Conservation (phyloP, 805 yeast species). For the Candida odintsovae region DNA sequence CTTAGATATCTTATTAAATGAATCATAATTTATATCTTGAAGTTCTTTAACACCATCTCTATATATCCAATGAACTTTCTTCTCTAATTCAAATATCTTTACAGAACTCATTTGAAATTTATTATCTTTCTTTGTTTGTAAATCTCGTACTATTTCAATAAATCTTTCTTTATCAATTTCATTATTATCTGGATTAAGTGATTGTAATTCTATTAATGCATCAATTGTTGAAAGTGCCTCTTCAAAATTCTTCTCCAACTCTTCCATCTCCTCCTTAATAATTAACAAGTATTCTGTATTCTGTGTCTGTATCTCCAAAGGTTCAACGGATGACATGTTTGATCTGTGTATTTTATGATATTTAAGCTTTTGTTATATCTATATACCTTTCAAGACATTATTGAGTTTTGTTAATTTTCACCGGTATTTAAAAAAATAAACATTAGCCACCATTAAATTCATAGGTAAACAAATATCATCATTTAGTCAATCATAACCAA, state of each 20-base stretch:
- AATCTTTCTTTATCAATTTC: slow-evolving; percentile 4
- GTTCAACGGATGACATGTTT: not conserved
- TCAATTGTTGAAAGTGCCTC: slow-evolving; percentile 9
- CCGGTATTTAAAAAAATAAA: not conserved
- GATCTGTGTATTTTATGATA: not conserved
- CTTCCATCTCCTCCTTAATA: slow-evolving; percentile 8
- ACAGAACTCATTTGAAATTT: not conserved
- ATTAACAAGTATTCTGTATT: slow-evolving; percentile 1
- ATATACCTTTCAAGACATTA: no score
- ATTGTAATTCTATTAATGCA: slow-evolving; percentile 12
- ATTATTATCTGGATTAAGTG: slow-evolving; percentile 8
- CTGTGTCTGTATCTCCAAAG: not conserved
- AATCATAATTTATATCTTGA: slow-evolving; percentile 1
- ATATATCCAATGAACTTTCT: slow-evolving; percentile 8
- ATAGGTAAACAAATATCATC: not conserved
- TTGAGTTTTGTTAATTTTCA: not conserved
- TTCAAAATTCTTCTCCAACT: slow-evolving; percentile 8
- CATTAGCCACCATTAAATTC: not conserved
- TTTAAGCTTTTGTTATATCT: no score
- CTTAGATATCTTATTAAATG: slow-evolving; percentile 10
- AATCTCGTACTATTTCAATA: not conserved
- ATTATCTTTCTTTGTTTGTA: not conserved
- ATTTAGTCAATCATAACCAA: no score
- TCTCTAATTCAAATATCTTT: slow-evolving; percentile 11
- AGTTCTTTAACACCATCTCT: slow-evolving; percentile 6